Percentiles rank a stretch among this genome's conserved stretches.
Conservation (phyloP, 2,329 filamentous ascomycete genomes). For the Sclerotinia glacialis region DNA sequence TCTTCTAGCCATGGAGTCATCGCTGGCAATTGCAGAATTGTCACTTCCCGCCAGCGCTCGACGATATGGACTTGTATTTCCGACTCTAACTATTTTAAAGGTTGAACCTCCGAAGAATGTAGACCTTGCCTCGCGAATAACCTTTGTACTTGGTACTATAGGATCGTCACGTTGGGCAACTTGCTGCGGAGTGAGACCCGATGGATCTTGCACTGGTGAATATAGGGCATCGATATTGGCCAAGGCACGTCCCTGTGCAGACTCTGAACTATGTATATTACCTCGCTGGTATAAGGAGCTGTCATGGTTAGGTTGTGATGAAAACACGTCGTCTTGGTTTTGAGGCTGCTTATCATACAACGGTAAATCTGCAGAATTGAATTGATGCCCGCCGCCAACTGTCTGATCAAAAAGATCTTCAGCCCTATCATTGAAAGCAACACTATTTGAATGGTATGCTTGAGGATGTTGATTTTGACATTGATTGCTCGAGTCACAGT, state of each 20-base stretch:
- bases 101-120: constrained; percentile 53
- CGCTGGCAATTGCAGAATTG: constrained; percentile 13
- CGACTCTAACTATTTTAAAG: constrained; percentile 53
- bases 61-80: constrained; percentile 55
- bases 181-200: constrained; percentile 34
- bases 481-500: constrained; percentile 18
- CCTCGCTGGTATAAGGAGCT: background rate
- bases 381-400: constrained; percentile 29
- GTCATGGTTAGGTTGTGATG: constrained; percentile 21
- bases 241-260: background rate
- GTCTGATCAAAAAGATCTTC: constrained; percentile 28
- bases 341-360: constrained; percentile 25
- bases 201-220: constrained; percentile 2
- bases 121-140: constrained; percentile 46
- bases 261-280: constrained; percentile 1
- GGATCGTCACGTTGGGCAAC: constrained; percentile 35
- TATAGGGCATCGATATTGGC: constrained; percentile 8
- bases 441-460: constrained; percentile 25
- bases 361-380: constrained; percentile 27
- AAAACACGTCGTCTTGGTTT: constrained; percentile 33
- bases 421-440: constrained; percentile 20
- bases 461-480: constrained; percentile 8
- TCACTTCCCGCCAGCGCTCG: constrained; percentile 44
- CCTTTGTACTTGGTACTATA: constrained; percentile 32
- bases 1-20: constrained; percentile 15